Evolutionary conservation across 805 yeast species (phyloP), one percentile per base, ranked within the genome.

Genomic region (Yueomyces sp.): DNA sequence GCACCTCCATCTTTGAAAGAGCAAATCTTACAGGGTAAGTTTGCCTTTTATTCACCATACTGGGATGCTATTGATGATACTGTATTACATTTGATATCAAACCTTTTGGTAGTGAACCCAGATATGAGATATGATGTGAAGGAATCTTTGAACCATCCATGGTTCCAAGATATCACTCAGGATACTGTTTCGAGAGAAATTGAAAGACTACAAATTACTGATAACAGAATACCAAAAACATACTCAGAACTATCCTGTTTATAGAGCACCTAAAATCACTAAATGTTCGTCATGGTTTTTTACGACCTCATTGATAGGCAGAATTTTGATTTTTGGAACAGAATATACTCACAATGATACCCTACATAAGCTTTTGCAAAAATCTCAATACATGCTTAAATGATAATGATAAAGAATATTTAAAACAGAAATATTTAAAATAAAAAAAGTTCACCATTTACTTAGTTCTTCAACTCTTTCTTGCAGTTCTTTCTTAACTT

Each of bases 121-220:
- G 73, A 68, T 11, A 73, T 74, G 45, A 68, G 98, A 47, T 87
- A 86, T 32, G 75, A 81, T 45, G 95, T 96, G 1, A 70, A 85
- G 44, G 87, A 86, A 52, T 81, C 90, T 72, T 71, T 90, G 40
- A 69, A 65, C 32, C 98, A 92, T 65, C 94, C 95, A 1, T 90
- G 97, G 97, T 72, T 86, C 47, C 44, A 45, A 34, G 43, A 43
- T 29, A 37, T 33, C 6, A 37, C 40, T 19, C 42, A 45, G 34
- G 28, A 36, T 30, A 38, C 43, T n/a, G 47, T 49, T 19, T 47
- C 54, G 4, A 42, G 41, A 12, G 44, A 52, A 46, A 45, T 53
- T 36, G 47, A 56, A 34, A 51, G 62, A 37, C 51, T 63, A 40
- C 57, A 63, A 32, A 56, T 63, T 4, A 48, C 53, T 3, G 62